These are phyloP conservation scores for Heterobasidion occidentale DNA, from an alignment of 1,284 basidiomycete genomes.

Conservation along the genomic window DNA sequence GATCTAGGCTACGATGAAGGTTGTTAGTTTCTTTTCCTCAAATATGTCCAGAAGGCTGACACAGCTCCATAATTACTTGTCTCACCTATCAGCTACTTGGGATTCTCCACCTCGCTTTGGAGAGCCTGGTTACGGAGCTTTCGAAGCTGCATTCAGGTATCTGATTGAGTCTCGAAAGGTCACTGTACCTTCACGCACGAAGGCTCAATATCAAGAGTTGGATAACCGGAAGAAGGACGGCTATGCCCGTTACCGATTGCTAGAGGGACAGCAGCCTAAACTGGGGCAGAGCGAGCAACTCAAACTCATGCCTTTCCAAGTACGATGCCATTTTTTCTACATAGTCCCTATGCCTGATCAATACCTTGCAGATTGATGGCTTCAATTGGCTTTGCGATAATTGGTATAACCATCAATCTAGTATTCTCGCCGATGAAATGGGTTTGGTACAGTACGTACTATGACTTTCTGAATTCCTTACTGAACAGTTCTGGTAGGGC, in stretches of 20 bases:
- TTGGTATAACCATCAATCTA: conserved; percentile 83
- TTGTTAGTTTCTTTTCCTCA: conserved; percentile 22
- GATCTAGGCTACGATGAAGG: conserved; percentile 87
- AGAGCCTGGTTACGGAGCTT: conserved; percentile 55
- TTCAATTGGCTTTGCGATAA: conserved; percentile 91
- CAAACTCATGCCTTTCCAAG: conserved; percentile 83
- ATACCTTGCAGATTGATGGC: conserved; percentile 63
- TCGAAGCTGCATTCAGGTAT: conserved; percentile 53
- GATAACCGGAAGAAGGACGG: conserved; percentile 40
- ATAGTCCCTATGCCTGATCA: background rate
- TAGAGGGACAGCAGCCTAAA: conserved; percentile 40
- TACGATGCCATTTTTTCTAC: conserved; percentile 19
- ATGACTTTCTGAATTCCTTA: conserved; percentile 4
- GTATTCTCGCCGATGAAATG: conserved; percentile 99
- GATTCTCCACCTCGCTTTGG: conserved; percentile 72
- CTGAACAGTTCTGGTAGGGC: conserved; percentile 39
- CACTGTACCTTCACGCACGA: conserved; percentile 43
- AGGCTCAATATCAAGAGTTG: conserved; percentile 27
- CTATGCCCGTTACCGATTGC: conserved; percentile 35
- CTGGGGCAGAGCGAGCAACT: conserved; percentile 56
- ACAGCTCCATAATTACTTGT: background rate
- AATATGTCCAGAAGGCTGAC: background rate
- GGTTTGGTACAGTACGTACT: conserved; percentile 53
- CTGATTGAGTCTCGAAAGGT: conserved; percentile 63
- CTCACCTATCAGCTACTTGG: conserved; percentile 62